phyloP scores from a whole-genome alignment of 2,329 filamentous ascomycete species.

The Capronia americana region DNA sequence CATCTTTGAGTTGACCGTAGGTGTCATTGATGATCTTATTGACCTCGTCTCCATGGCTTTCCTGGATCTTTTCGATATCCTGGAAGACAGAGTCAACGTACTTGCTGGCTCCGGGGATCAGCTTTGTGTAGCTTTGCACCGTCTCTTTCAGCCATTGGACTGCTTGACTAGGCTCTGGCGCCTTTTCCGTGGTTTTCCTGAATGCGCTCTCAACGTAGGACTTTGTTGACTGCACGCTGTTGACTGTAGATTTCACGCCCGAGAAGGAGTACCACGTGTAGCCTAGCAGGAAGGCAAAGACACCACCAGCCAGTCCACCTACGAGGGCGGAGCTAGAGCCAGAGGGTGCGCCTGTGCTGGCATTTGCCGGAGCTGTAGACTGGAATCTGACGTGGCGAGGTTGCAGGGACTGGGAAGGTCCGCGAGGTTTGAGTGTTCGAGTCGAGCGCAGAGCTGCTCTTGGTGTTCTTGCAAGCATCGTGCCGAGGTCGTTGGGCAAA shows the following conservation, averaged over 20 bases:
- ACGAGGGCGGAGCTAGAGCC: slow-evolving; percentile 47
- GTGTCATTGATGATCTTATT: slow-evolving; percentile 71
- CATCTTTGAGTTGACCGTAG: slow-evolving; percentile 69
- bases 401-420: slow-evolving; percentile 20
- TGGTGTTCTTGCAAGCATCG: slow-evolving; percentile 32
- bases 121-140: slow-evolving; percentile 71
- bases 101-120: slow-evolving; percentile 72
- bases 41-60: slow-evolving; percentile 72
- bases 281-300: slow-evolving; percentile 54
- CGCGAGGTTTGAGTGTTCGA: slow-evolving; percentile 25
- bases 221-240: slow-evolving; percentile 62
- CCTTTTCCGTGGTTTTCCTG: slow-evolving; percentile 65
- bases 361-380: slow-evolving; percentile 20
- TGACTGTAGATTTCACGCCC: slow-evolving; percentile 56
- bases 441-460: slow-evolving; percentile 29
- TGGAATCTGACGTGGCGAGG: slow-evolving; percentile 27
- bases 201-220: slow-evolving; percentile 66
- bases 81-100: slow-evolving; percentile 74
- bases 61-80: slow-evolving; percentile 71
- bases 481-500: background rate
- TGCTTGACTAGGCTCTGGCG: slow-evolving; percentile 71
- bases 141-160: slow-evolving; percentile 69
- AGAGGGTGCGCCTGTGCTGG: slow-evolving; percentile 15
- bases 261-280: slow-evolving; percentile 63
- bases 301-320: slow-evolving; percentile 59